Evolutionary conservation across 345 rosid genomes (phyloP).

Genomic region (Salix arbutifolia): DNA sequence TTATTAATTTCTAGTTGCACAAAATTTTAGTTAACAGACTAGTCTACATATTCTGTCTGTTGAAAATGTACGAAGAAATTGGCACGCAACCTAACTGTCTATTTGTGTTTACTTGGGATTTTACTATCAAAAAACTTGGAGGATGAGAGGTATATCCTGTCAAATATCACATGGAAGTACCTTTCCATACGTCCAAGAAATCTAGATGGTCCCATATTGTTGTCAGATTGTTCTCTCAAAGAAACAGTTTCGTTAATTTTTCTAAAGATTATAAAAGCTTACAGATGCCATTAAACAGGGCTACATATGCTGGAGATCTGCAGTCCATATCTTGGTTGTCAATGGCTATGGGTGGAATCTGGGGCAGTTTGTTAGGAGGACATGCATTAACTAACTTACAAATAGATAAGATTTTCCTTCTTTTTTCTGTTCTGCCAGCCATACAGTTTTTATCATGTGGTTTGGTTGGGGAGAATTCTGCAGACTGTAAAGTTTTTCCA

Average conservation of each 20-base stretch:
- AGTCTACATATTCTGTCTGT: not conserved
- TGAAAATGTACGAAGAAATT: not conserved
- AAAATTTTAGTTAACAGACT: not conserved
- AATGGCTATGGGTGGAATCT: slow-evolving; percentile 91
- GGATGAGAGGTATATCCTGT: not conserved
- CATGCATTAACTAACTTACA: slow-evolving; percentile 63
- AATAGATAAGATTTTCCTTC: slow-evolving; percentile 71
- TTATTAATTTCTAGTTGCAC: not conserved
- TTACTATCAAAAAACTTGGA: not conserved
- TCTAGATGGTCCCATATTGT: not conserved
- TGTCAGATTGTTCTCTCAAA: not conserved
- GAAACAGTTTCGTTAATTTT: not conserved
- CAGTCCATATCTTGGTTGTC: slow-evolving; percentile 89
- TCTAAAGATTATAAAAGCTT: not conserved
- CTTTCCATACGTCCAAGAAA: not conserved
- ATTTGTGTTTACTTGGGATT: not conserved
- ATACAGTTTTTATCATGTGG: slow-evolving; percentile 73
- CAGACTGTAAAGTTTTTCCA: slow-evolving; percentile 22
- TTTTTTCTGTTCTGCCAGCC: slow-evolving; percentile 66
- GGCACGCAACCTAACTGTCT: not conserved
- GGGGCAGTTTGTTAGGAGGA: slow-evolving; percentile 89
- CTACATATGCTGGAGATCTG: slow-evolving; percentile 91
- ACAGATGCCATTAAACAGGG: slow-evolving; percentile 40
- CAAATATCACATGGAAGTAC: not conserved
- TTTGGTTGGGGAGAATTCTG: slow-evolving; percentile 57